Percentiles rank a stretch among this genome's conserved stretches.
These are phyloP conservation scores for Ophiostoma australiae DNA, from an alignment of 2,329 filamentous ascomycete species.

Conservation along the genomic window DNA sequence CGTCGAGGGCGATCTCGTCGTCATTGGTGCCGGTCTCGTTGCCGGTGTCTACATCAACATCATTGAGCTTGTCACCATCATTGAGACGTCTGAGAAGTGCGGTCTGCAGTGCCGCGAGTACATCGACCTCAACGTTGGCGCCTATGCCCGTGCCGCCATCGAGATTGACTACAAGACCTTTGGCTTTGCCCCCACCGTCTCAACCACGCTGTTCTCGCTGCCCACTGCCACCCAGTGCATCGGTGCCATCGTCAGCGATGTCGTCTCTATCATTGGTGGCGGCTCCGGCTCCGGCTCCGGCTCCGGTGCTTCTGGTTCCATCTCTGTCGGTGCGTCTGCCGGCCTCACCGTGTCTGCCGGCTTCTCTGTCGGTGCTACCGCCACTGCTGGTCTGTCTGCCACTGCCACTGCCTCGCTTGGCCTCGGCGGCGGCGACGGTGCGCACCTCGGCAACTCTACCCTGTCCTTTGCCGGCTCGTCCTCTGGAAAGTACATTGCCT, in stretches of 20 bases:
- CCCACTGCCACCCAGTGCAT: constrained; percentile 39
- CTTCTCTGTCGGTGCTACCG: neutral
- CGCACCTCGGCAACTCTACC: constrained; percentile 3
- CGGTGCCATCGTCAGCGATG: constrained; percentile 21
- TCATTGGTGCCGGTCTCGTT: constrained; percentile 41
- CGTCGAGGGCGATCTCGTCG: constrained; percentile 34
- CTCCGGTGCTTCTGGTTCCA: neutral
- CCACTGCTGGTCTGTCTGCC: neutral
- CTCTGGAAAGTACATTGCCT: neutral
- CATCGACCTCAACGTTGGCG: constrained; percentile 40
- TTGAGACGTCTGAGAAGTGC: constrained; percentile 38
- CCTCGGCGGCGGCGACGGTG: neutral
- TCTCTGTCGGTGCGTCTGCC: neutral
- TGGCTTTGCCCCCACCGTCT: constrained; percentile 39
- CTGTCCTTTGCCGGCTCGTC: neutral
- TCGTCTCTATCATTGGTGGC: neutral
- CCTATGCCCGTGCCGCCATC: constrained; percentile 35
- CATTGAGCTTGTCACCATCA: constrained; percentile 47
- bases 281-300: constrained; percentile 7
- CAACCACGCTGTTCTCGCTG: constrained; percentile 38
- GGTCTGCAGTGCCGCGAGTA: constrained; percentile 36
- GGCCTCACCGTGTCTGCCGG: neutral
- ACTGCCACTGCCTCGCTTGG: neutral
- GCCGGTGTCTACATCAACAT: constrained; percentile 48
- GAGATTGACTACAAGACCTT: constrained; percentile 38